Conservation (phyloP, 129 eudicot genomes). For the Solidago caesia region DNA sequence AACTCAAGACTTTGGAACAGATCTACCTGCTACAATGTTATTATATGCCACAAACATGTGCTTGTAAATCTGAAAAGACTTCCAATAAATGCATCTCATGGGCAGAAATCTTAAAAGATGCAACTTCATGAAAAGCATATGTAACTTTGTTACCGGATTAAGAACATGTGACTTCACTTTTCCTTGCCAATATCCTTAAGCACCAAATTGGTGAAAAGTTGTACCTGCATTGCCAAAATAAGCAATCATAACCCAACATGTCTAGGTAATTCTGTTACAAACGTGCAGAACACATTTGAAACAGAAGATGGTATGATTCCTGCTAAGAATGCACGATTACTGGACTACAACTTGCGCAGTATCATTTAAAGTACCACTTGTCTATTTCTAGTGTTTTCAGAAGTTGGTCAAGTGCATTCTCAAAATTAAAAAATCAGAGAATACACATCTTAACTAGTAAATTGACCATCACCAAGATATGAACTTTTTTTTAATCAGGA, state of each 20-base stretch:
- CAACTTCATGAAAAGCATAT: not conserved
- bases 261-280: not conserved
- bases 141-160: not conserved
- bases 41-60: slow-evolving; percentile 10
- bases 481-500: too few species aligned
- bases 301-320: not conserved
- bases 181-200: not conserved
- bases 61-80: not conserved
- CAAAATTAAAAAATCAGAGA: too few species aligned
- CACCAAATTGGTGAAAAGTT: not conserved
- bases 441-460: too few species aligned
- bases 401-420: not conserved
- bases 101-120: not conserved
- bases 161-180: not conserved
- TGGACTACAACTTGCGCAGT: not conserved
- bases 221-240: not conserved
- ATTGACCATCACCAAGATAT: too few species aligned
- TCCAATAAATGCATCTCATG: not conserved
- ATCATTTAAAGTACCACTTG: not conserved
- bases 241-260: not conserved
- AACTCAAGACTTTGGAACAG: not conserved
- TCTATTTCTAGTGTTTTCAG: not conserved
- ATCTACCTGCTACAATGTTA: not conserved
- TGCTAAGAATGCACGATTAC: not conserved
- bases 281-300: not conserved